Evolutionary conservation across 805 yeast species (phyloP).

Genomic region (Candida rishiriensis): DNA sequence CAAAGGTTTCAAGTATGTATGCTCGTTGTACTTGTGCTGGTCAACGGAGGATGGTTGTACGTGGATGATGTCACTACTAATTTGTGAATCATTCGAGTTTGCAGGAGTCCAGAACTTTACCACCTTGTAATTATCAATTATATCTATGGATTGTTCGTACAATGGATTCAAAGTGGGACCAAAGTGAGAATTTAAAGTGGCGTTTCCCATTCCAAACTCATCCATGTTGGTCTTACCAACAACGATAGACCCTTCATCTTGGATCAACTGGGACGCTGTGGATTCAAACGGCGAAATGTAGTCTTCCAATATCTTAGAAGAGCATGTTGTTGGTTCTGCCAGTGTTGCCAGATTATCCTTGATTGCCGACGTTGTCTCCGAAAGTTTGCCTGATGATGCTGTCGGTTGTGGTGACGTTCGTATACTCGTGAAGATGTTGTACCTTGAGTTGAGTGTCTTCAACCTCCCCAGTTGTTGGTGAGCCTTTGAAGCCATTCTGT

Average conservation of each 20-base stretch:
- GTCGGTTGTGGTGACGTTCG: conserved; percentile 10
- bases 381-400: conserved; percentile 16
- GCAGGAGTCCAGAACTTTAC: conserved; percentile 23
- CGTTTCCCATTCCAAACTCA: conserved; percentile 97
- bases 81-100: conserved; percentile 13
- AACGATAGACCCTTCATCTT: conserved; percentile 44
- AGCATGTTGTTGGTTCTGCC: conserved; percentile 68
- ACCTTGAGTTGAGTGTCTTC: conserved; percentile 16
- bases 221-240: conserved; percentile 90
- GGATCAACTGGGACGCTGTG: conserved; percentile 58
- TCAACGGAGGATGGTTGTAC: conserved; percentile 35
- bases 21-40: conserved; percentile 2
- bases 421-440: conserved; percentile 39
- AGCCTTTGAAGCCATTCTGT: conserved; percentile 1
- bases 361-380: conserved; percentile 40
- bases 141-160: conserved; percentile 19
- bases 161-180: conserved; percentile 58
- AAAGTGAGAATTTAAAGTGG: conserved; percentile 48
- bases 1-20: conserved; percentile 17
- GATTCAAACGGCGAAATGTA: conserved; percentile 80
- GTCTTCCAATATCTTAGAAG: conserved; percentile 54
- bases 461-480: neutral
- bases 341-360: conserved; percentile 81
- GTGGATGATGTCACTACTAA: conserved; percentile 31
- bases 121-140: conserved; percentile 21